Base-by-base conservation (phyloP, 371 early-diverging fungal genomes). In the Syncephalis plumigaleata region DNA sequence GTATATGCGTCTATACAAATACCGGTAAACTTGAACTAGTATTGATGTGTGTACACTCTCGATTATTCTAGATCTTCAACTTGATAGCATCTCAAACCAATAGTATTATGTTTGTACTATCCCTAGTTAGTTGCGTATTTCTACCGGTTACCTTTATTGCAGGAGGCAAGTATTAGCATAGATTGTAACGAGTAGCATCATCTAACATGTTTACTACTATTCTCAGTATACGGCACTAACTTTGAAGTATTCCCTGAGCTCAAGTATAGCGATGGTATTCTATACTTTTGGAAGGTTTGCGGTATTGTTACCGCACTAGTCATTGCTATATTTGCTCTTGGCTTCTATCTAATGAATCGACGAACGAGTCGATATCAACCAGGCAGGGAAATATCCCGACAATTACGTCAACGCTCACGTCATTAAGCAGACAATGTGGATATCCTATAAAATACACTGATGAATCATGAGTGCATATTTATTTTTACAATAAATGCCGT, bases 221-320 rank as follows among this genome's bases (percentile, higher is more conserved):
- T 13, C 21, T 8, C 42, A 57, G 64, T 58, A 11, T 66, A 55
- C 39, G 66, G 68, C n/a, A 68, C 59, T 31, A 68, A 68, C 54
- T 68, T 68, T 42, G 15, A 26, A 3, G 15, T 55, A 1, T 65
- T 66, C 20, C 61, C 65, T 0, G 65, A 61, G 46, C 39, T 67
- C 15, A 9, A 39, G 21, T 39, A 57, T 21, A 47, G 46, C 9
- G 7, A 47, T 15, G 40, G 52, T 36, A 52, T 61, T 13, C 21
- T 48, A 18, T 61, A 65, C 55, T 66, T 66, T 47, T 66, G 66
- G 66, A 52, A 42, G 18, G 54, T 56, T 2, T 62, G 63, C 36
- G 54, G 50, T 1, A 31, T 31, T 11, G 31, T 31, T 11, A 31
- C 31, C 31, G 31, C 31, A 31, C 31, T 31, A 31, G 31, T 31